Base-by-base conservation (phyloP, 192 early-diverging fungal species). In the Chytriomyces sp. region DNA sequence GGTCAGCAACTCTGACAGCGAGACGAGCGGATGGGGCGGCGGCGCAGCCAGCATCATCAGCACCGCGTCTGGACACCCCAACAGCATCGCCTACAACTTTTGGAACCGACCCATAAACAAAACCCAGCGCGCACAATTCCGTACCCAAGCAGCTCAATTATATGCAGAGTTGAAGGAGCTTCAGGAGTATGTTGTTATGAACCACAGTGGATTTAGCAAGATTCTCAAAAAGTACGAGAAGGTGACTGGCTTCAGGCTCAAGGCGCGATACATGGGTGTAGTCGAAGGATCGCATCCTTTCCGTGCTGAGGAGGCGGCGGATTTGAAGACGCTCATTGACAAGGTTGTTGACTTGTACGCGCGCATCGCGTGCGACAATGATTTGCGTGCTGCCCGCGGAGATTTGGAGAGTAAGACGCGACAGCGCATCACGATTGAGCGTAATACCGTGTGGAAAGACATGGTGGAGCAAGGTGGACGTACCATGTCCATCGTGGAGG, bases 221-320 rank as follows among this genome's bases (percentile, higher is more conserved):
- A 94, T 96, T 73, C 78, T 96, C 22, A 98, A 98, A 84, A 98
- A 98, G 83, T 98, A 91, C 73, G 96, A 98, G 80, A 98, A 98
- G 78, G 93, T 98, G 32, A 94, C 92, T 5, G 83, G 87, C 40
- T 85, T 82, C 39, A 84, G 89, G 25, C 81, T 94, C 52, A 93
- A 93, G 69, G 76, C 81, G 25, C 67, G 80, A 33, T 98, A 93
- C 75, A 87, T 94, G 75, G 76, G 64, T 3, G 75, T 80, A 8
- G 90, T 96, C 12, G 81, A 85, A 14, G 72, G 76, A 4, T 79
- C 89, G 0, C 90, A 92, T 67, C 88, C 92, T 17, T 96, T 94
- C 79, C 85, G 84, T 19, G 53, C 80, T 0, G 75, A 79, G 2
- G 89, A 93, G 30, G 91, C 89, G 53, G 59, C 72, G n/a, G 77